Evolutionary conservation across 768 basidiomycete genomes (phyloP).

Genomic region (Baorangia bicolor): DNA sequence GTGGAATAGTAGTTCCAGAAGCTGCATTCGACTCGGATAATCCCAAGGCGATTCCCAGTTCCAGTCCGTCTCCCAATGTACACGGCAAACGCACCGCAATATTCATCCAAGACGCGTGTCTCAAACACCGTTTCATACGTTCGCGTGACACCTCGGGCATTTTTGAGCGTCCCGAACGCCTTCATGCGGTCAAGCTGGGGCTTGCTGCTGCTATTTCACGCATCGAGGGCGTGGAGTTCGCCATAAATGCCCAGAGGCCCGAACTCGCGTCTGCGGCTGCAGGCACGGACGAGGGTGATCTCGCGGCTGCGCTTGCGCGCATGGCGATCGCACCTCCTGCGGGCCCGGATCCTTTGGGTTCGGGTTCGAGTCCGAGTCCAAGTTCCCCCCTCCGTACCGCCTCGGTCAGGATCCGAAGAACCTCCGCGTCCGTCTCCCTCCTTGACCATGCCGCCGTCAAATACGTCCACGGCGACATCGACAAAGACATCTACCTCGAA

Average conservation of each 20-base stretch:
- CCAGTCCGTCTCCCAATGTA: background rate
- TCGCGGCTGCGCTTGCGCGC: constrained; percentile 46
- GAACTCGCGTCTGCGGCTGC: background rate
- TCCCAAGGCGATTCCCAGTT: background rate
- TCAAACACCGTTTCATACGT: constrained; percentile 76
- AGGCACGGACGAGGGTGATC: constrained; percentile 43
- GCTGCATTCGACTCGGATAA: background rate
- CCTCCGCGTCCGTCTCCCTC: constrained; percentile 53
- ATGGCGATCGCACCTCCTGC: constrained; percentile 36
- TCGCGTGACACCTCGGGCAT: constrained; percentile 70
- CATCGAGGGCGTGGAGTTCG: constrained; percentile 44
- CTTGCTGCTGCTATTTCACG: constrained; percentile 77
- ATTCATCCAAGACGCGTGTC: constrained; percentile 69
- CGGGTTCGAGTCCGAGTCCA: background rate
- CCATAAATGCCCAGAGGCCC: background rate
- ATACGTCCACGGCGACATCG: constrained; percentile 70
- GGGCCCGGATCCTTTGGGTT: background rate
- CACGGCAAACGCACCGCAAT: constrained; percentile 27
- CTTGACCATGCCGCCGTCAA: constrained; percentile 64
- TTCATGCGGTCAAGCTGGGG: constrained; percentile 81
- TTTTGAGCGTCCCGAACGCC: constrained; percentile 88
- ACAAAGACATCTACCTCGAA: constrained; percentile 64
- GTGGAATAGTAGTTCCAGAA: background rate
- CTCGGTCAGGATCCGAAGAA: constrained; percentile 50
- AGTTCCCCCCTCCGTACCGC: constrained; percentile 19